These are phyloP conservation scores for Calvatia gigantea DNA, from an alignment of 768 basidiomycete genomes.

Conservation along the genomic window DNA sequence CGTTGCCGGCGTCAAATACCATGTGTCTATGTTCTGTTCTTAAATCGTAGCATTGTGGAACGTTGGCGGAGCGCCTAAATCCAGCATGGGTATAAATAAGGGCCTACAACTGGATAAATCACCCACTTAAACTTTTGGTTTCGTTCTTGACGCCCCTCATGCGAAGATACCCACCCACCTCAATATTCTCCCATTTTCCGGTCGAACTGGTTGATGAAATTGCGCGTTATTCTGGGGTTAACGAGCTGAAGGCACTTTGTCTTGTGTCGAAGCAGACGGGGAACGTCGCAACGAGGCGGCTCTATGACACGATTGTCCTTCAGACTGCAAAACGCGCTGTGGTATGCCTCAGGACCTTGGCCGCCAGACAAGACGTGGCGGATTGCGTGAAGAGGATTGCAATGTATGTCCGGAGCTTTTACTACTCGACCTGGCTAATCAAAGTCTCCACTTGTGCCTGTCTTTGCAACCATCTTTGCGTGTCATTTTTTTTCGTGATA, in stretches of 20 bases:
- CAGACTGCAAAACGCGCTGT: not conserved
- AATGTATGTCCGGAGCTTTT: slow-evolving; percentile 4
- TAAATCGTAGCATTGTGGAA: too few relatives aligned
- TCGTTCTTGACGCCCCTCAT: not conserved
- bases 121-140: too few relatives aligned
- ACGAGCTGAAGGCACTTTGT: slow-evolving; percentile 15
- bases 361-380: not conserved
- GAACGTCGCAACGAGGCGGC: slow-evolving; percentile 12
- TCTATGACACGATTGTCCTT: slow-evolving; percentile 16
- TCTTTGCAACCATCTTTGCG: too few relatives aligned
- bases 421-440: not conserved
- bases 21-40: too few relatives aligned
- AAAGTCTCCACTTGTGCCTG: not conserved
- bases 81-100: too few relatives aligned
- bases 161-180: not conserved
- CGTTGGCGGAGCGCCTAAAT: too few relatives aligned
- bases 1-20: too few relatives aligned
- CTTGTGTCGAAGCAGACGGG: slow-evolving; percentile 13
- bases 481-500: not conserved
- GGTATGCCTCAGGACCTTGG: slow-evolving; percentile 1
- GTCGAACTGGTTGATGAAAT: slow-evolving; percentile 18
- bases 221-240: not conserved
- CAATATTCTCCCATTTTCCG: slow-evolving; percentile 11
- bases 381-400: slow-evolving; percentile 1
- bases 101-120: too few relatives aligned